Evolutionary conservation across 768 basidiomycete genomes (phyloP).

Genomic region (Mycena rosella): DNA sequence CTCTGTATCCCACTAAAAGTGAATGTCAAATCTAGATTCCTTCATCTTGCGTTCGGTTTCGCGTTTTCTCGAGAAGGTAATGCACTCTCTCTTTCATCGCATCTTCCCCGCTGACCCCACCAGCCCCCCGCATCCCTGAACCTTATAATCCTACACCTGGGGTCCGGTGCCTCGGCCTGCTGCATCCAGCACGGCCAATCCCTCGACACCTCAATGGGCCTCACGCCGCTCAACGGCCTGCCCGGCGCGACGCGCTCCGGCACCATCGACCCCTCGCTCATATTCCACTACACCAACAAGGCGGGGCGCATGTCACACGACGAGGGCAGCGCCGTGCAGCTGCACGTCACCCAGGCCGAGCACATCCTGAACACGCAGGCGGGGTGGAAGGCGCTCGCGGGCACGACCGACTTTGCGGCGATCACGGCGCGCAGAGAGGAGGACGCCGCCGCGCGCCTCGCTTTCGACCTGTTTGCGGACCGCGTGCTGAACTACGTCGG

Average conservation of each 20-base stretch:
- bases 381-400: slow-evolving; percentile 84
- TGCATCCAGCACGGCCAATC: slow-evolving; percentile 80
- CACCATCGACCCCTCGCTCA: slow-evolving; percentile 84
- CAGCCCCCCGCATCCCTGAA: slow-evolving; percentile 66
- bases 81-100: not conserved
- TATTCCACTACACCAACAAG: slow-evolving; percentile 84
- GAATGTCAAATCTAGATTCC: slow-evolving; percentile 62
- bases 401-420: slow-evolving; percentile 85
- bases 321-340: slow-evolving; percentile 55
- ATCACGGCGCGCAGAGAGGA: slow-evolving; percentile 65
- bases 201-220: slow-evolving; percentile 91
- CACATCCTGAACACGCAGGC: slow-evolving; percentile 80
- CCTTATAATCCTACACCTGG: slow-evolving; percentile 88
- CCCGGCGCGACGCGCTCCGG: slow-evolving; percentile 92
- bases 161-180: slow-evolving; percentile 91
- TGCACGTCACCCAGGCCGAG: slow-evolving; percentile 77
- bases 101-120: not conserved
- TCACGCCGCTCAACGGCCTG: slow-evolving; percentile 89
- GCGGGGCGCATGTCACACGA: slow-evolving; percentile 69
- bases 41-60: slow-evolving; percentile 79
- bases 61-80: slow-evolving; percentile 66
- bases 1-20: not conserved
- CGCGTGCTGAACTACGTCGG: slow-evolving; percentile 80
- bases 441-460: slow-evolving; percentile 63
- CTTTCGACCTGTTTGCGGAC: slow-evolving; percentile 86